Evolutionary conservation across 2,329 filamentous ascomycete genomes (phyloP).

Genomic region (Orbilia quercus): DNA sequence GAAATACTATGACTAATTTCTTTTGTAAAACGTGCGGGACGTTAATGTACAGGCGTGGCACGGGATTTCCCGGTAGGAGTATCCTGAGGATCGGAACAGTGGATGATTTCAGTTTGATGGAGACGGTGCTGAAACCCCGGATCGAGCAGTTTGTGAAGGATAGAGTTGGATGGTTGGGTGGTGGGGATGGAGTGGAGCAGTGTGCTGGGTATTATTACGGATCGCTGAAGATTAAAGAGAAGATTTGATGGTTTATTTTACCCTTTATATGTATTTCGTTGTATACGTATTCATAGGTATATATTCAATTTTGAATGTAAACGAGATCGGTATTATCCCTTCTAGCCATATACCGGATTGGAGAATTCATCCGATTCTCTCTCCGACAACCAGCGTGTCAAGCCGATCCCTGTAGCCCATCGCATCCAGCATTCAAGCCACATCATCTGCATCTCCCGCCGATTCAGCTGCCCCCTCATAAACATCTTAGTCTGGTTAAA

Average conservation of each 20-base stretch:
- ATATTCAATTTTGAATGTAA: too few species aligned
- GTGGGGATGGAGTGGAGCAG: conserved; percentile 62
- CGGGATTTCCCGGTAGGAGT: conserved; percentile 65
- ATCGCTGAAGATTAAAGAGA: neutral
- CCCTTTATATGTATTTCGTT: neutral
- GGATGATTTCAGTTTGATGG: conserved; percentile 71
- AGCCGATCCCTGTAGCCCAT: conserved; percentile 13
- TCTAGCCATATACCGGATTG: too few species aligned
- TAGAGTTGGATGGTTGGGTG: conserved; percentile 67
- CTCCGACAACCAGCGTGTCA: neutral
- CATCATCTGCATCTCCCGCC: conserved; percentile 4
- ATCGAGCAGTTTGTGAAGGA: conserved; percentile 69
- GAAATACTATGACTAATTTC: conserved; percentile 70
- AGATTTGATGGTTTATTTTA: neutral
- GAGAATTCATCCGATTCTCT: neutral
- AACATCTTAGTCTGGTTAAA: conserved; percentile 22
- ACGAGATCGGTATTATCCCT: too few species aligned
- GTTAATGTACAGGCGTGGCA: conserved; percentile 70
- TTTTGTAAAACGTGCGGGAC: conserved; percentile 73
- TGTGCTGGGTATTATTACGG: conserved; percentile 44
- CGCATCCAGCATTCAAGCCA: conserved; percentile 7
- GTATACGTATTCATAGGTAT: too few species aligned
- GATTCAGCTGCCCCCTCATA: conserved; percentile 17
- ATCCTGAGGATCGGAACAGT: conserved; percentile 72
- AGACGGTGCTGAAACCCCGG: conserved; percentile 69